Conservation (phyloP, 2,329 filamentous ascomycete genomes). For the Aspergillus udagawae region DNA sequence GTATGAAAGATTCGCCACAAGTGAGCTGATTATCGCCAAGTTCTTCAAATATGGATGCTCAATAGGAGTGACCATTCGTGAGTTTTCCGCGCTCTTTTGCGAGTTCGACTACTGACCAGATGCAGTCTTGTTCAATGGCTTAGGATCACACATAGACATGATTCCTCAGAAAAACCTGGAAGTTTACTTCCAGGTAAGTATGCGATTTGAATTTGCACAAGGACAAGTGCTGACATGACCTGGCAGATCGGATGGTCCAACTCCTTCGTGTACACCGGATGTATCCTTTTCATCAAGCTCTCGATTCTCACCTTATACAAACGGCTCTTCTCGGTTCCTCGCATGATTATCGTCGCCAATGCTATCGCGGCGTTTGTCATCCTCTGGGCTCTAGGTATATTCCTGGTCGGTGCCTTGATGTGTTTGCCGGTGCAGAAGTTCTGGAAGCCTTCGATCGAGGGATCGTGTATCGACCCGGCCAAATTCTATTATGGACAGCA, state of each 20-base stretch:
- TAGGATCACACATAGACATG: constrained; percentile 26
- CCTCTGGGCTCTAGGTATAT: constrained; percentile 21
- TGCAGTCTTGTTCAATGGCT: constrained; percentile 23
- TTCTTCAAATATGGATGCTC: constrained; percentile 30
- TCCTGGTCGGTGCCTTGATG: constrained; percentile 17
- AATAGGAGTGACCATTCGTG: constrained; percentile 21
- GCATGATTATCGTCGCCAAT: constrained; percentile 19
- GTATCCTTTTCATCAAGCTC: constrained; percentile 23
- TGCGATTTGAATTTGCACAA: not conserved
- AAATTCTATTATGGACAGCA: constrained; percentile 27
- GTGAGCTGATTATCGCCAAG: constrained; percentile 3
- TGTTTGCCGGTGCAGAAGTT: constrained; percentile 25
- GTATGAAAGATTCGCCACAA: too few relatives aligned
- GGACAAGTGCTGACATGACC: constrained; percentile 4
- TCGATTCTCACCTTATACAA: constrained; percentile 28
- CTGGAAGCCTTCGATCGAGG: constrained; percentile 21
- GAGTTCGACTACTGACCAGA: not conserved
- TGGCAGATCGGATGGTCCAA: constrained; percentile 25
- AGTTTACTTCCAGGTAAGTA: constrained; percentile 22
- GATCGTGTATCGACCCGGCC: constrained; percentile 22
- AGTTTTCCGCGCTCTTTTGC: constrained; percentile 3
- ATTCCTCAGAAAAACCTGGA: constrained; percentile 21
- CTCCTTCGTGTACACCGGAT: constrained; percentile 23
- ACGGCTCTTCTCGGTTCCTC: constrained; percentile 20
- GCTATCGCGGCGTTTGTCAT: constrained; percentile 17